A percentile compares a stretch with the other conserved stretches of the same genome.
phyloP scores from a whole-genome alignment of 2,329 filamentous ascomycete genomes.

The Orbilia oligospora region DNA sequence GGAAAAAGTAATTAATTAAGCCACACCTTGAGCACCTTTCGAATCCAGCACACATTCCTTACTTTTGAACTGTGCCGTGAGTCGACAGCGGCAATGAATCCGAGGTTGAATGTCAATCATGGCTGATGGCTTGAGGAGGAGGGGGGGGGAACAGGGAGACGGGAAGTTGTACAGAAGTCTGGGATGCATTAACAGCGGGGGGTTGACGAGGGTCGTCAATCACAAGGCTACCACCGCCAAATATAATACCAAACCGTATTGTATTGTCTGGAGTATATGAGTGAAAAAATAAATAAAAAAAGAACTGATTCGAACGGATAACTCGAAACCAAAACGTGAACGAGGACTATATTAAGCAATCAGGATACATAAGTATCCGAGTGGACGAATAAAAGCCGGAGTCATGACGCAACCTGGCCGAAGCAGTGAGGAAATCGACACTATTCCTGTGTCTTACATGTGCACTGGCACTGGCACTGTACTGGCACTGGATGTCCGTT shows the following conservation, averaged over 20 bases:
- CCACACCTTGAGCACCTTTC: neutral
- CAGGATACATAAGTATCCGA: neutral
- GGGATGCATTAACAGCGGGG: conserved; percentile 27
- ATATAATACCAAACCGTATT: conserved; percentile 25
- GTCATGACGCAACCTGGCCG: conserved; percentile 6
- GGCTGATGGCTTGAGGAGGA: conserved; percentile 1
- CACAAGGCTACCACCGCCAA: conserved; percentile 27
- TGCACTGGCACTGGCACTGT: too few relatives aligned
- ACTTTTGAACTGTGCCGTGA: conserved; percentile 19
- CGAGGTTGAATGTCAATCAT: conserved; percentile 47
- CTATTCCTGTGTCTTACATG: conserved; percentile 18
- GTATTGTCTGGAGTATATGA: conserved; percentile 28
- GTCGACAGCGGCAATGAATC: conserved; percentile 38
- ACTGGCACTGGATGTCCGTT: too few relatives aligned
- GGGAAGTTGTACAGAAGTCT: conserved; percentile 26
- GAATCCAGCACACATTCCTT: neutral
- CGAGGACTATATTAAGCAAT: conserved; percentile 13
- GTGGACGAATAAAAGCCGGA: conserved; percentile 2
- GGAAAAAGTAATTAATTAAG: conserved; percentile 2
- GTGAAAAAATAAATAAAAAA: conserved; percentile 9
- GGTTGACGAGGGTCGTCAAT: conserved; percentile 19
- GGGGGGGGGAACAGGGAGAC: conserved; percentile 14
- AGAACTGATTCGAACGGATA: neutral
- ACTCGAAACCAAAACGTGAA: conserved; percentile 14
- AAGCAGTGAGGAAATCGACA: neutral